These are phyloP conservation scores for Penicillium sp. DNA, from an alignment of 2,329 filamentous ascomycete genomes.

Conservation along the genomic window DNA sequence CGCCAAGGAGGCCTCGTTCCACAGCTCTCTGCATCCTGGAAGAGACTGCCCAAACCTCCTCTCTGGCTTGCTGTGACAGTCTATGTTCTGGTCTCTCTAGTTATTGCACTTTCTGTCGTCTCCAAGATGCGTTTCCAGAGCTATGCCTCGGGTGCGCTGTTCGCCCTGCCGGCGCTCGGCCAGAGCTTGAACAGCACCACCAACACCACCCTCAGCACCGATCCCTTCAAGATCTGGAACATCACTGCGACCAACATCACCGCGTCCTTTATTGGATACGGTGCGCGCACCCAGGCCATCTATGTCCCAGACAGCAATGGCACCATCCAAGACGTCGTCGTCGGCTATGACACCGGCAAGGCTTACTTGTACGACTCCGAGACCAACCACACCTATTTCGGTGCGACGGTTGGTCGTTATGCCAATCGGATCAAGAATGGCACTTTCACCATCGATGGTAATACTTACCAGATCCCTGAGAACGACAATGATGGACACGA, in stretches of 20 bases:
- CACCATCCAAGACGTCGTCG: conserved; percentile 45
- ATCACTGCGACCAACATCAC: conserved; percentile 47
- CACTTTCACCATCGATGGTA: conserved; percentile 49
- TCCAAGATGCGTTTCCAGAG: conserved; percentile 35
- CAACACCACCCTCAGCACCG: conserved; percentile 15
- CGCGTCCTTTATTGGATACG: conserved; percentile 46
- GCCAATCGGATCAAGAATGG: conserved; percentile 56
- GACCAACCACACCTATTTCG: conserved; percentile 48
- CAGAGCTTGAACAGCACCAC: conserved; percentile 17
- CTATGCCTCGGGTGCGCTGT: conserved; percentile 30
- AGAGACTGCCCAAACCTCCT: conserved; percentile 19
- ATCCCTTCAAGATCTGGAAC: conserved; percentile 42
- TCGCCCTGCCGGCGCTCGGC: conserved; percentile 29
- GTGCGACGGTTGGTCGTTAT: conserved; percentile 49
- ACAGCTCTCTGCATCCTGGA: conserved; percentile 21
- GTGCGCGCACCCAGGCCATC: conserved; percentile 45
- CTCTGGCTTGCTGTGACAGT: conserved; percentile 25
- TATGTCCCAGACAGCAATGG: conserved; percentile 50
- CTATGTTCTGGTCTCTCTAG: conserved; percentile 29
- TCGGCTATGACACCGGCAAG: conserved; percentile 48
- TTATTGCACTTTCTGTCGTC: conserved; percentile 24
- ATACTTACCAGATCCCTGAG: conserved; percentile 45
- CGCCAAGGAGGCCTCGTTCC: conserved; percentile 12
- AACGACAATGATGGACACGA: conserved; percentile 51
- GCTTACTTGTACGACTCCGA: conserved; percentile 43